phyloP scores from a whole-genome alignment of 805 yeast genomes.

The Cyberlindnera suaveolens region DNA sequence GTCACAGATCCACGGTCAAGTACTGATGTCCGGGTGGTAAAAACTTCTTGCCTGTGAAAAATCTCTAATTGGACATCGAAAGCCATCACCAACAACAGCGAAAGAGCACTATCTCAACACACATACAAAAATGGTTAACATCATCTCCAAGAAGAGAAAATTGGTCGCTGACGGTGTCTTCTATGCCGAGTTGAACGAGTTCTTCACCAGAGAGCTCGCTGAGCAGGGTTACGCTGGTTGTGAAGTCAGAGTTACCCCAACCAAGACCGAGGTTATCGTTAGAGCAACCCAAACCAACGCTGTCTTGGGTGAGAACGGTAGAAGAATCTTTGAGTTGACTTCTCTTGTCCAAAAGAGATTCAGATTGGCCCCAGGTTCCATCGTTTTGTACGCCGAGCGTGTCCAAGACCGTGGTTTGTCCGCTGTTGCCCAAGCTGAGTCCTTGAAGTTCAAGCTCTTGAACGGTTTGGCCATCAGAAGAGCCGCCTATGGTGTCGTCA shows the following conservation, averaged over 20 bases:
- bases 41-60: not conserved
- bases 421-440: constrained; percentile 99
- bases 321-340: constrained; percentile 98
- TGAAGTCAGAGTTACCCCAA: constrained; percentile 97
- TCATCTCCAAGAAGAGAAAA: constrained; percentile 97
- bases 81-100: not conserved
- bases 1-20: not conserved
- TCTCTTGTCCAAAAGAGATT: constrained; percentile 98
- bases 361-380: constrained; percentile 89
- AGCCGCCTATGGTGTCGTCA: constrained; percentile 99
- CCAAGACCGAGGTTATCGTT: constrained; percentile 96
- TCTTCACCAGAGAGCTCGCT: constrained; percentile 99
- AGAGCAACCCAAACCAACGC: constrained; percentile 99
- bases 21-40: not conserved
- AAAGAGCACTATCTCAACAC: constrained; percentile 1
- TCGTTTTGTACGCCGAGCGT: constrained; percentile 96
- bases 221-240: constrained; percentile 99
- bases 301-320: constrained; percentile 99
- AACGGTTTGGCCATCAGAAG: constrained; percentile 99
- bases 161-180: constrained; percentile 99
- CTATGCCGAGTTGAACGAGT: constrained; percentile 99
- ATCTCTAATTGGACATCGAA: not conserved
- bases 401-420: constrained; percentile 99
- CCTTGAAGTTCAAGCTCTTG: constrained; percentile 94
- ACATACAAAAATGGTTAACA: constrained; percentile 22